phyloP scores from a whole-genome alignment of 768 basidiomycete genomes.

The Calocera viscosa region DNA sequence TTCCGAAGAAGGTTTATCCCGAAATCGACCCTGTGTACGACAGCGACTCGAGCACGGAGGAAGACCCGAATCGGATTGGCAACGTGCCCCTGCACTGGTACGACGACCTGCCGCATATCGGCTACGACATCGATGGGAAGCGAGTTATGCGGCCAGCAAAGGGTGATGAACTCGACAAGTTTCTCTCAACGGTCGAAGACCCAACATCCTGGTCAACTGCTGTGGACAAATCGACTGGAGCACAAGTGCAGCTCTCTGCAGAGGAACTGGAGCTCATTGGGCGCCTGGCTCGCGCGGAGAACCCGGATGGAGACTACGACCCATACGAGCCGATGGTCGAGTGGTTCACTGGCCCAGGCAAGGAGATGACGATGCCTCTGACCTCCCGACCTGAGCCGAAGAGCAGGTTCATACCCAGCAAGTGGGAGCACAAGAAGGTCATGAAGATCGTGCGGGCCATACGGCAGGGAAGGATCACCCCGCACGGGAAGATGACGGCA shows the following conservation, averaged over 20 bases:
- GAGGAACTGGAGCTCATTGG: slow-evolving; percentile 94
- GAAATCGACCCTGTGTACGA: slow-evolving; percentile 86
- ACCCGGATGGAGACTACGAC: slow-evolving; percentile 79
- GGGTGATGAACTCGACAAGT: slow-evolving; percentile 95
- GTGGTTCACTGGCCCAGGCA: slow-evolving; percentile 95
- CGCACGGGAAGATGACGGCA: slow-evolving; percentile 71
- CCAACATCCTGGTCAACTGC: slow-evolving; percentile 84
- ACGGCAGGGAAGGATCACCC: slow-evolving; percentile 84
- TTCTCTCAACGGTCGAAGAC: slow-evolving; percentile 85
- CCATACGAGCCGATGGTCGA: slow-evolving; percentile 89
- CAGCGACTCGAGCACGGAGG: slow-evolving; percentile 84
- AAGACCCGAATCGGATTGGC: slow-evolving; percentile 92
- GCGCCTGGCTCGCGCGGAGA: slow-evolving; percentile 78
- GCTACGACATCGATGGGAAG: slow-evolving; percentile 91
- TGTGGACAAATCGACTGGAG: slow-evolving; percentile 76
- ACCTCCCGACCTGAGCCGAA: slow-evolving; percentile 89
- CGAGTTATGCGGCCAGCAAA: slow-evolving; percentile 85
- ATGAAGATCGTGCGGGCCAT: slow-evolving; percentile 99
- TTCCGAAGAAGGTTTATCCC: slow-evolving; percentile 68
- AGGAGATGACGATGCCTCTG: slow-evolving; percentile 88
- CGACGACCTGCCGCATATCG: slow-evolving; percentile 97
- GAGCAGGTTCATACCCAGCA: slow-evolving; percentile 89
- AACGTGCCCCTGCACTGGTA: slow-evolving; percentile 98
- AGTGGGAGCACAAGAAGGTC: slow-evolving; percentile 99
- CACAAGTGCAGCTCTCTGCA: slow-evolving; percentile 70